Evolutionary conservation across 2,329 filamentous ascomycete species (phyloP), one percentile per base, ranked within the genome.

Genomic region (Cladobotryum mycophilum): DNA sequence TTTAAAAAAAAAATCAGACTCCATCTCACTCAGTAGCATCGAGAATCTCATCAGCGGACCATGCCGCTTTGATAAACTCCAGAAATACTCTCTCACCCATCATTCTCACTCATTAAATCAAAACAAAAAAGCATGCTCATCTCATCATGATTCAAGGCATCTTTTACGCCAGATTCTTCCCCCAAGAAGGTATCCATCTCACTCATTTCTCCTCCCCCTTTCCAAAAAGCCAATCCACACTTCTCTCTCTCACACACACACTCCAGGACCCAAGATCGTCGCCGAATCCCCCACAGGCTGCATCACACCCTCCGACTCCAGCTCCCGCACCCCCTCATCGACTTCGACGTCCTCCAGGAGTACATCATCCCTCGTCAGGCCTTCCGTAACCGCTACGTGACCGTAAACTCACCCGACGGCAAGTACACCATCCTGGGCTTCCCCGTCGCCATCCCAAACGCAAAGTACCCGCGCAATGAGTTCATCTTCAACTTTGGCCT

Each of bases 401-500:
- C 87, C 25, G 85, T 95, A 50, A 85, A 85, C 67, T 86, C 88
- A 42, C 80, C 82, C 0, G 79, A 82, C 49, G 76, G 76, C 58
- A 81, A 81, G 57, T 86, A 91, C 68, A 83, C 85, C 52, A 82
- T 99, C 49, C 78, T 99, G 34, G 89, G 91, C 14, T 89, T 90
- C 61, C 93, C 93, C 0, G 86, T 97, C 48, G 92, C 89, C 64
- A 89, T 97, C 64, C 82, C 86, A 47, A 81, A 90, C 56, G 79
- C 84, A 49, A 85, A 86, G 59, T 96, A 97, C 64, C 82, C 86
- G 63, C 85, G 93, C 52, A 96, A 96, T 70, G 89, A 95, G 68
- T 97, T 96, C 75, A 96, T 96, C 64, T 99, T 97, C 80, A 97
- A 97, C 69, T 96, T 97, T 64, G 90, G 89, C 53, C 76, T 97